Evolutionary conservation across 257 asterid genomes (phyloP).

Genomic region (Ilex aquifolium): DNA sequence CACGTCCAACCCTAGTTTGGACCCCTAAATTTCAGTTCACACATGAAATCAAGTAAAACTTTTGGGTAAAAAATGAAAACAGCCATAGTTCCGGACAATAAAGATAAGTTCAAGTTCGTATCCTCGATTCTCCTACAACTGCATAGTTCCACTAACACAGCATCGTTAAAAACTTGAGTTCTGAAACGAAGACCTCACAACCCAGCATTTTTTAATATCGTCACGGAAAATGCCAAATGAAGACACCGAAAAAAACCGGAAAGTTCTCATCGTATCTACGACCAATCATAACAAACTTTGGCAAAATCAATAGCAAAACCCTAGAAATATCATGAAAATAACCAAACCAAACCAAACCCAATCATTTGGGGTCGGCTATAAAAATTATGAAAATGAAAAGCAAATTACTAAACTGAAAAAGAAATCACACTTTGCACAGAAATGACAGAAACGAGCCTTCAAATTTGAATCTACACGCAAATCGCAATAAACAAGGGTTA

Average conservation of each 20-base stretch:
- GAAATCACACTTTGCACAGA: neutral
- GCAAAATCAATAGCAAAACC: neutral
- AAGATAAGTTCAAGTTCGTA: too few species aligned
- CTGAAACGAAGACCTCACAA: too few species aligned
- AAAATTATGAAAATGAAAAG: too few species aligned
- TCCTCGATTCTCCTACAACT: too few species aligned
- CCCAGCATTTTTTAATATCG: too few species aligned
- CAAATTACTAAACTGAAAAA: neutral
- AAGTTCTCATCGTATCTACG: neutral
- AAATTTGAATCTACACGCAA: neutral
- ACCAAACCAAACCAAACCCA: neutral
- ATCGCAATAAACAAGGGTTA: slow-evolving; percentile 3
- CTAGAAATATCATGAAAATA: neutral
- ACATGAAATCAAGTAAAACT: neutral
- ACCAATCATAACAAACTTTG: too few species aligned
- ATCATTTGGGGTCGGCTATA: neutral
- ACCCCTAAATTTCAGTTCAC: neutral
- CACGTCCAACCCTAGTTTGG: too few species aligned
- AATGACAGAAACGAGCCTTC: neutral
- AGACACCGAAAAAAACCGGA: neutral
- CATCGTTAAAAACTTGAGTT: too few species aligned
- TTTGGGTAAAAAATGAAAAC: neutral
- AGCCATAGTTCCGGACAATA: too few species aligned
- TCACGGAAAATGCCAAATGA: too few species aligned
- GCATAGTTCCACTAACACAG: too few species aligned